Evolutionary conservation across 2,329 filamentous ascomycete species (phyloP), one percentile per base, ranked within the genome.

Genomic region (Aquanectria penicillioides): DNA sequence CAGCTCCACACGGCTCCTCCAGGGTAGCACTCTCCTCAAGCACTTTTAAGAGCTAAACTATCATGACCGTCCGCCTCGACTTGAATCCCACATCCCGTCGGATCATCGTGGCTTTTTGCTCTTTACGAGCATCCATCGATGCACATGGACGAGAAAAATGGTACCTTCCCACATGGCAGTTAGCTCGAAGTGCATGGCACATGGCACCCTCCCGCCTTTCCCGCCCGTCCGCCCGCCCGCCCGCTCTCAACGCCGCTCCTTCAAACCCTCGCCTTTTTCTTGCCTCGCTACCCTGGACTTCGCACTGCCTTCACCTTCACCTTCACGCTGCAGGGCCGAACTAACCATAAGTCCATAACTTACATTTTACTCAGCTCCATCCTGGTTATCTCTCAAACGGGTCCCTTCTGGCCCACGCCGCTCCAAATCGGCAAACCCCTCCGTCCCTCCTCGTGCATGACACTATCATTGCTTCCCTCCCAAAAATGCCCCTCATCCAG

Each of bases 211-310:
- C 54, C 54, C 54, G 54, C 54, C 18, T 43, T 51, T 40, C 44
- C 54, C 54, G 54, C 47, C 54, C 54, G 46, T 50, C 53, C 46
- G 51, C 43, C 54, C 47, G 54, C 31, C 54, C 54, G 40, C 48
- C 54, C 47, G 54, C 54, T 51, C 40, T 46, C 47, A 46, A 57
- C 54, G 54, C 54, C 53, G 53, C 17, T 18, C 33, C 23, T 52
- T 29, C 37, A 52, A 26, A 43, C 25, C 37, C 34, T 52, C 18
- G 34, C 18, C 37, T 33, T 33, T 38, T 38, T n/a, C 18, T 38
- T 23, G 36, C 36, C 36, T 3, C 23, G 36, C 18, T n/a, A n/a
- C n/a, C n/a, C n/a, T n/a, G n/a, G n/a, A 17, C 25, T 26, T 41
- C n/a, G 25, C 18, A 17, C 23, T 20, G 5, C 25, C 15, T 23